phyloP scores from a whole-genome alignment of 1,284 basidiomycete genomes.

The Meira miltonrushii region DNA sequence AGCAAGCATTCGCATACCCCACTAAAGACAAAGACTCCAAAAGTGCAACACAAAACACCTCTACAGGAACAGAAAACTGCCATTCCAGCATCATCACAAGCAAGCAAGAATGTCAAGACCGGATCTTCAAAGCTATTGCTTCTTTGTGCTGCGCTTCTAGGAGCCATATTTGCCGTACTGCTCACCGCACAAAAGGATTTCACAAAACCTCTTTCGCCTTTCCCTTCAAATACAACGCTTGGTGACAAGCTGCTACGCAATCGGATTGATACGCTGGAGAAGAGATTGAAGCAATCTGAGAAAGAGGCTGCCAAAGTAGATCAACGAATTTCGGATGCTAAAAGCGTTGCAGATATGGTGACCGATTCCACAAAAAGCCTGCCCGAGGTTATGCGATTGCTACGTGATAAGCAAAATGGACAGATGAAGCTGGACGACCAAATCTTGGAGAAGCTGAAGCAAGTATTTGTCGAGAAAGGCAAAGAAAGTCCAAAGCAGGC shows the following conservation, averaged over 20 bases:
- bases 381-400: conserved; percentile 4
- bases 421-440: conserved; percentile 54
- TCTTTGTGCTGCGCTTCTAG: no score
- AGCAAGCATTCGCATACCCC: no score
- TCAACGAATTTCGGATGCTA: not conserved
- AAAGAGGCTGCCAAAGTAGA: not conserved
- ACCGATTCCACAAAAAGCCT: conserved; percentile 6
- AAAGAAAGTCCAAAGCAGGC: not conserved
- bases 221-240: not conserved
- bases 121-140: no score
- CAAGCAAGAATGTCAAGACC: no score
- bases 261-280: not conserved
- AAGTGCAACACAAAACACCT: no score
- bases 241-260: conserved; percentile 1
- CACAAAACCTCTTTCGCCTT: no score
- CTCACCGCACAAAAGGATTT: no score
- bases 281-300: conserved; percentile 8
- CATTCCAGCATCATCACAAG: no score
- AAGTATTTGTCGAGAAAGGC: conserved; percentile 51
- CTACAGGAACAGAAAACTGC: no score
- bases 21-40: no score
- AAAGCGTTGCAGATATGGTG: conserved; percentile 2
- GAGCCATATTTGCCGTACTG: no score
- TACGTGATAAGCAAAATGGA: conserved; percentile 53
- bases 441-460: conserved; percentile 56